phyloP scores from a whole-genome alignment of 1,139 yeast genomes.

The Candida freyschussii region DNA sequence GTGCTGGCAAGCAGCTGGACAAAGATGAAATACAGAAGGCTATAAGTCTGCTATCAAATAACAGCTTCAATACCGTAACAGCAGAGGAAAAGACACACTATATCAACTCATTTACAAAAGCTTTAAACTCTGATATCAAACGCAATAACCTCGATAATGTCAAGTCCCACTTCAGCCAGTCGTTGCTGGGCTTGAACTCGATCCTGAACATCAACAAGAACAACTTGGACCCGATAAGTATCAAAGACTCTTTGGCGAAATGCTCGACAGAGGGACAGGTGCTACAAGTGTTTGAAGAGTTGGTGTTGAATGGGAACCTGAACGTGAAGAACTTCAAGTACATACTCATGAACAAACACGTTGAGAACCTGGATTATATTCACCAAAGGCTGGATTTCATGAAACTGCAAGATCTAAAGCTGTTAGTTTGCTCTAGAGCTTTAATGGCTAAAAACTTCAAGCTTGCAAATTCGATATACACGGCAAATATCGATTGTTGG shows the following conservation, averaged over 20 bases:
- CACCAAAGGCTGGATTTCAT: slow-evolving; percentile 13
- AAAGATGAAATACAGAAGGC: slow-evolving; percentile 13
- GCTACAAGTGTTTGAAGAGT: slow-evolving; percentile 13
- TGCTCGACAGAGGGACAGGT: slow-evolving; percentile 6
- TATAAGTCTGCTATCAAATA: slow-evolving; percentile 9
- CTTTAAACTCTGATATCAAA: slow-evolving; percentile 16
- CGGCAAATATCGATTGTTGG: slow-evolving; percentile 11
- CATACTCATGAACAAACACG: slow-evolving; percentile 11
- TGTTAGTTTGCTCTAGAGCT: slow-evolving; percentile 12
- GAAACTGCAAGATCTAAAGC: slow-evolving; percentile 7
- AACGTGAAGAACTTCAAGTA: slow-evolving; percentile 9
- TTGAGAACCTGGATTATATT: slow-evolving; percentile 10
- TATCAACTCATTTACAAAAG: slow-evolving; percentile 18
- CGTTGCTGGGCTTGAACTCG: slow-evolving; percentile 17
- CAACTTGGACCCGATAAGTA: slow-evolving; percentile 9
- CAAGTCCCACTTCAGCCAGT: slow-evolving; percentile 16
- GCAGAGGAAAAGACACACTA: slow-evolving; percentile 16
- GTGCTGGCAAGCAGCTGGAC: slow-evolving; percentile 6
- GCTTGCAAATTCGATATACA: slow-evolving; percentile 10
- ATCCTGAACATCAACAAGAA: slow-evolving; percentile 6
- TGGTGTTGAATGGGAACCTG: slow-evolving; percentile 11
- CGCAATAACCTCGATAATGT: slow-evolving; percentile 1
- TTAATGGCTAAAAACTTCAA: slow-evolving; percentile 9
- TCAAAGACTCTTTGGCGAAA: slow-evolving; percentile 6
- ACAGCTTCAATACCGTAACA: slow-evolving; percentile 10